Base-by-base conservation (phyloP, 2,329 filamentous ascomycete species). In the Pezizomycotina sp. region DNA sequence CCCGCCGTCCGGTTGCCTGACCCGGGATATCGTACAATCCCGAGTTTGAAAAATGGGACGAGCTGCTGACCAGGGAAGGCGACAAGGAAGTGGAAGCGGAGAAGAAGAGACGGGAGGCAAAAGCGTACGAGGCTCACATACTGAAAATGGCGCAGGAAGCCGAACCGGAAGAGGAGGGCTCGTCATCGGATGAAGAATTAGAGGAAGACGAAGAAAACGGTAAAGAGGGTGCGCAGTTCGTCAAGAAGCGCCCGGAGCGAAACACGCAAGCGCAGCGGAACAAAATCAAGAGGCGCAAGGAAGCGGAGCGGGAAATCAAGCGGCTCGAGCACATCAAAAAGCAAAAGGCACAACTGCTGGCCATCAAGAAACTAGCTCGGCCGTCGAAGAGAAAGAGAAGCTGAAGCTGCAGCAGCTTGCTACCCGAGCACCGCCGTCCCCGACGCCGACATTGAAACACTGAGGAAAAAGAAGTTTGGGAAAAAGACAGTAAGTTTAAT, bases 21-120 rank as follows among this genome's bases (percentile, higher is more conserved):
- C 5, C 81, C 76, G 83, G 81, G 41, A 81, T 76, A 57, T 92
- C 81, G 50, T 98, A 98, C 62, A 98, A 98, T 56, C 89, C 89
- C 0, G 63, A 71, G 4, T 91, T 91, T 50, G 68, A 72, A 46
- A 83, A 92, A 46, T 98, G 91, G 66, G 76, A 84, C 50, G 66
- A 70, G 6, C 69, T 86, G 10, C 62, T 92, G 6, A 66, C 69
- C 13, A 64, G 70, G 26, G 81, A 91, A 57, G 78, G 81, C 28
- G 68, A 50, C 20, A 50, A 49, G 34, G 48, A 50, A 16, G 46
- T 52, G 6, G 43, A 48, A 15, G 10, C 47, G 15, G 49, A 52
- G 29, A 47, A 43, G 36, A 48, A 50, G 34, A 41, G 48, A n/a
- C 20, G 50, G 18, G 36, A 40, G 7, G 42, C 45, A 7, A 45